phyloP scores from a whole-genome alignment of 2,329 filamentous ascomycete species.

The Botrytis deweyae region DNA sequence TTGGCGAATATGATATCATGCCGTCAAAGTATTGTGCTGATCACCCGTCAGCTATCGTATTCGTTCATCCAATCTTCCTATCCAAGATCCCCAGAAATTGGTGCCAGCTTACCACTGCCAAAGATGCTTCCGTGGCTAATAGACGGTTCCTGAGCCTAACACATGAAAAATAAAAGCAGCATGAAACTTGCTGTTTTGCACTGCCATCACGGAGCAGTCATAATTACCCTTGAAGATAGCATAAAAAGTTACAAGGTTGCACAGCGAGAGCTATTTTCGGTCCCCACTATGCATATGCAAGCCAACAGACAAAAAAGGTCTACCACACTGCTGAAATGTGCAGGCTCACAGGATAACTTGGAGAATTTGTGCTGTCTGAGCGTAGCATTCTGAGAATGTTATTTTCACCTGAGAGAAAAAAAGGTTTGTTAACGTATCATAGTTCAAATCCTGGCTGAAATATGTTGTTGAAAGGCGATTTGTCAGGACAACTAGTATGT shows the following conservation, averaged over 20 bases:
- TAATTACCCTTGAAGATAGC: conserved; percentile 11
- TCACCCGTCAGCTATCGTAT: conserved; percentile 10
- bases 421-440: background rate
- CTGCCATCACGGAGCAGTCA: conserved; percentile 10
- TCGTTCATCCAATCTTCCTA: conserved; percentile 15
- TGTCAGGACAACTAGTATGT: background rate
- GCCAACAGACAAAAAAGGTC: conserved; percentile 19
- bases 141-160: conserved; percentile 15
- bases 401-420: background rate
- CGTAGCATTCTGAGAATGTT: conserved; percentile 1
- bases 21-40: conserved; percentile 8
- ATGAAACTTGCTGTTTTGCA: conserved; percentile 9
- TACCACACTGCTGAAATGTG: conserved; percentile 21
- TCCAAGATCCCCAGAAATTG: conserved; percentile 12
- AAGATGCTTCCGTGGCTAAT: background rate
- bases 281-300: conserved; percentile 21
- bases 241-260: conserved; percentile 15
- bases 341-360: background rate
- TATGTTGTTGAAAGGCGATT: background rate
- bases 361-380: conserved; percentile 7
- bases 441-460: background rate
- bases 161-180: conserved; percentile 13
- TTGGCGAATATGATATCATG: conserved; percentile 12
- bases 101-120: background rate
- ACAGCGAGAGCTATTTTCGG: conserved; percentile 19